Evolutionary conservation across 2,329 filamentous ascomycete genomes (phyloP).

Genomic region (Alternaria conjuncta): DNA sequence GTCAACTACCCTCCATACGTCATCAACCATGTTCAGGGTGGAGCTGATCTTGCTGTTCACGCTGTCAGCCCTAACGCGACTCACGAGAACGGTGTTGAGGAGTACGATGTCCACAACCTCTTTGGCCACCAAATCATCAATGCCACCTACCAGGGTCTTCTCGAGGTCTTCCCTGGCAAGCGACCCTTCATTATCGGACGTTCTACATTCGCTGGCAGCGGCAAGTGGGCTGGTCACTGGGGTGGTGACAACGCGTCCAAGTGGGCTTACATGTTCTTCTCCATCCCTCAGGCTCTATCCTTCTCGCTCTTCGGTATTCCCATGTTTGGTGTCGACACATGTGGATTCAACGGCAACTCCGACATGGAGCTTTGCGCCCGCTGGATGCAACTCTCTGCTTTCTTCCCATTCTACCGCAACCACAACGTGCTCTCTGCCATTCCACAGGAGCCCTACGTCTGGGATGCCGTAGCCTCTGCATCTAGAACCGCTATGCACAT

Average conservation of each 20-base stretch:
- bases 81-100: slow-evolving; percentile 72
- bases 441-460: slow-evolving; percentile 74
- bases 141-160: slow-evolving; percentile 75
- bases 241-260: slow-evolving; percentile 73
- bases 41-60: slow-evolving; percentile 69
- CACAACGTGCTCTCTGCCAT: slow-evolving; percentile 70
- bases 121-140: slow-evolving; percentile 73
- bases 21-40: slow-evolving; percentile 73
- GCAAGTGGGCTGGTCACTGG: slow-evolving; percentile 81
- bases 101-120: slow-evolving; percentile 86
- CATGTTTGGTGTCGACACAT: slow-evolving; percentile 70
- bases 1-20: slow-evolving; percentile 78
- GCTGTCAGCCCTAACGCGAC: slow-evolving; percentile 80
- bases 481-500: slow-evolving; percentile 71
- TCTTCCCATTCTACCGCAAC: slow-evolving; percentile 81
- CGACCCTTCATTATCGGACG: slow-evolving; percentile 85
- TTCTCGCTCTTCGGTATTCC: slow-evolving; percentile 78
- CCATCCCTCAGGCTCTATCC: slow-evolving; percentile 77
- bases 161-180: slow-evolving; percentile 68
- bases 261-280: slow-evolving; percentile 77
- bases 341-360: slow-evolving; percentile 73
- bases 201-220: slow-evolving; percentile 79
- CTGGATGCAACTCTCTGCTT: slow-evolving; percentile 76
- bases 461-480: slow-evolving; percentile 70
- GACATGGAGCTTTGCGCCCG: slow-evolving; percentile 74